Percentiles rank a stretch among this genome's conserved stretches.
phyloP scores from a whole-genome alignment of 768 basidiomycete species.

The Suillus clintonianus region DNA sequence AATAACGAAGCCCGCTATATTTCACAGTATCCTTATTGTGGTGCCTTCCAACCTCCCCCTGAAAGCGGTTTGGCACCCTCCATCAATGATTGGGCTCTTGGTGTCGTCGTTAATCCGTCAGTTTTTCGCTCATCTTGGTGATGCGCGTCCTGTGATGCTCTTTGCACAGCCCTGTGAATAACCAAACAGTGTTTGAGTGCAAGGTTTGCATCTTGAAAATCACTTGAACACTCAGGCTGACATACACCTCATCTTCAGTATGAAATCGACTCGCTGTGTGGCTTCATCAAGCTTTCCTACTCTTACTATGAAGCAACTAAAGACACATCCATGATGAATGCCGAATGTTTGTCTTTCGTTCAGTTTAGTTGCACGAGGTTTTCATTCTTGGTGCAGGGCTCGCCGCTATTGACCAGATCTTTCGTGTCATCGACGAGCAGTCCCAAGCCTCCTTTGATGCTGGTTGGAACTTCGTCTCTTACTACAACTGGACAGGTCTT shows the following conservation, averaged over 20 bases:
- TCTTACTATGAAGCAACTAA: constrained; percentile 73
- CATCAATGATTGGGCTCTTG: constrained; percentile 69
- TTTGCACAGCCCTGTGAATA: constrained; percentile 58
- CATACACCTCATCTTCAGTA: constrained; percentile 44
- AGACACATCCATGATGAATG: constrained; percentile 72
- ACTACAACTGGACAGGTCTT: constrained; percentile 82
- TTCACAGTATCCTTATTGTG: constrained; percentile 74
- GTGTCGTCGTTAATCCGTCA: constrained; percentile 74
- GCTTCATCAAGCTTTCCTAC: constrained; percentile 76
- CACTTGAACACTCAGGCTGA: background rate
- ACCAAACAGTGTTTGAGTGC: constrained; percentile 78
- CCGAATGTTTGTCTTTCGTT: constrained; percentile 50
- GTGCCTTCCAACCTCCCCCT: constrained; percentile 79
- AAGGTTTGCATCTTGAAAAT: constrained; percentile 47
- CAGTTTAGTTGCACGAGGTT: background rate
- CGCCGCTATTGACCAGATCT: constrained; percentile 67
- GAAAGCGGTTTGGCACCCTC: constrained; percentile 68
- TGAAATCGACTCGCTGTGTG: constrained; percentile 77
- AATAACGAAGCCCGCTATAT: constrained; percentile 80
- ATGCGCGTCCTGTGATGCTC: background rate
- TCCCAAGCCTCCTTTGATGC: constrained; percentile 70
- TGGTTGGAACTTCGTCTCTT: constrained; percentile 73
- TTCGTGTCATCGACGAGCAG: constrained; percentile 76
- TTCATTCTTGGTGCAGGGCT: constrained; percentile 49
- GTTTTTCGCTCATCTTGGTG: constrained; percentile 19